Percentiles rank a stretch among this genome's conserved stretches.
phyloP scores from a whole-genome alignment of 1,284 basidiomycete species.

The Malassezia japonica region DNA sequence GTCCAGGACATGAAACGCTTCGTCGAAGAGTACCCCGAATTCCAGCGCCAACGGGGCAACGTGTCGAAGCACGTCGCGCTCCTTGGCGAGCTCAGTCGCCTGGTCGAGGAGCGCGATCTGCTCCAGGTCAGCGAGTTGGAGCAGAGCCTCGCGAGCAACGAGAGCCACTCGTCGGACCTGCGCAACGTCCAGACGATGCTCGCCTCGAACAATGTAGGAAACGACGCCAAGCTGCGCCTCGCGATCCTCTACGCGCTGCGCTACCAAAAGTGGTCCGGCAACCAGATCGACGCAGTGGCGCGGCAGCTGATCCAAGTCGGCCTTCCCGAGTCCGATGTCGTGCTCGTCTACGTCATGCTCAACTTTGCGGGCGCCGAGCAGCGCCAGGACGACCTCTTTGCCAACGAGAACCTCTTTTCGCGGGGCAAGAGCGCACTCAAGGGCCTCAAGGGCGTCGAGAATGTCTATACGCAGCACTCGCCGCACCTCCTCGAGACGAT shows the following conservation, averaged over 20 bases:
- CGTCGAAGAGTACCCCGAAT: constrained; percentile 97
- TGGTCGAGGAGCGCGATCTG: constrained; percentile 67
- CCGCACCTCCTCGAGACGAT: constrained; percentile 87
- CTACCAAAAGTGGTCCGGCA: constrained; percentile 82
- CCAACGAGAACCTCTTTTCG: constrained; percentile 86
- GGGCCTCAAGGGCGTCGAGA: constrained; percentile 95
- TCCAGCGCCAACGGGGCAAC: constrained; percentile 88
- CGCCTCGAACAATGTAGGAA: constrained; percentile 58
- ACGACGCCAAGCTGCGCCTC: constrained; percentile 76
- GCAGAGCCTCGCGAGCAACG: constrained; percentile 85
- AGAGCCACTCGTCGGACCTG: constrained; percentile 69
- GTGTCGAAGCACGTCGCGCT: constrained; percentile 96
- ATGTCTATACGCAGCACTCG: constrained; percentile 95
- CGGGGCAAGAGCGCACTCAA: constrained; percentile 89
- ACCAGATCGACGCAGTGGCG: constrained; percentile 72
- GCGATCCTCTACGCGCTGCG: constrained; percentile 90
- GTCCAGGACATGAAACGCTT: constrained; percentile 68
- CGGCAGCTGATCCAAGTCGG: constrained; percentile 72
- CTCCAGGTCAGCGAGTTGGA: constrained; percentile 88
- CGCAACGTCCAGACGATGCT: constrained; percentile 52
- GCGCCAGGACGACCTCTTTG: constrained; percentile 93
- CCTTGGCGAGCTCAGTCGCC: constrained; percentile 83
- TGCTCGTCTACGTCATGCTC: constrained; percentile 82
- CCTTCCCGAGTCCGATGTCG: constrained; percentile 54
- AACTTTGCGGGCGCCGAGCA: constrained; percentile 92